Base-by-base conservation (phyloP, 768 basidiomycete species). In the Mycena metata region DNA sequence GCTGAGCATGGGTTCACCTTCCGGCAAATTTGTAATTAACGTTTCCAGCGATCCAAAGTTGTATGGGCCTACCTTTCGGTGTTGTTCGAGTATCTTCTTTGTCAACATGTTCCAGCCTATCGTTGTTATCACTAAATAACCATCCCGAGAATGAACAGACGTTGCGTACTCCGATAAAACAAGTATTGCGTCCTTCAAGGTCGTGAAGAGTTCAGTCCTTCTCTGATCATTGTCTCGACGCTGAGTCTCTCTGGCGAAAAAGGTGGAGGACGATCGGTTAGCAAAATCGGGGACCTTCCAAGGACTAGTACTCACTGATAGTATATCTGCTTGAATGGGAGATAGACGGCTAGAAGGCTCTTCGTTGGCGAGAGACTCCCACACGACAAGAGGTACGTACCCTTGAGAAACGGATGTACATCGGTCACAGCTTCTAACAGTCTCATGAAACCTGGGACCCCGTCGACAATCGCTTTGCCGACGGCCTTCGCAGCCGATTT, bases 371-470 rank as follows among this genome's bases (percentile, higher is more conserved):
- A 33, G 24, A 36, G 0, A 47, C 21, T 51, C 42, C 30, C 30
- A 30, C 30, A 15, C 11, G 26, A n/a, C 23, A 15, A 43, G 11
- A 35, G 0, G 21, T 6, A 17, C 50, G 19, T 23, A 59, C 67
- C 67, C 12, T 57, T 69, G n/a, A 69, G 60, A 41, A 69, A 69
- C 15, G 67, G 67, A 57, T 69, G 67, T 7, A 69, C 33, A 13
- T 69, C 61, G 1, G 60, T 62, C 23, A 69, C 26, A 16, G 55
- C 24, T 30, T 69, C 67, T 56, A 69, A 33, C 2, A 50, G 56
- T n/a, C 61, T 69, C 60, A 69, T 69, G 12, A 63, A 36, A 10
- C 26, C 61, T 10, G 67, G 67, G 26, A 69, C 50, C 21, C 61
- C 56, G 19, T 69, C 67, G n/a, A 64, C 49, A 42, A 69, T 69